Base-by-base conservation (phyloP, 345 rosid genomes). In the Melaleuca alternifolia region DNA sequence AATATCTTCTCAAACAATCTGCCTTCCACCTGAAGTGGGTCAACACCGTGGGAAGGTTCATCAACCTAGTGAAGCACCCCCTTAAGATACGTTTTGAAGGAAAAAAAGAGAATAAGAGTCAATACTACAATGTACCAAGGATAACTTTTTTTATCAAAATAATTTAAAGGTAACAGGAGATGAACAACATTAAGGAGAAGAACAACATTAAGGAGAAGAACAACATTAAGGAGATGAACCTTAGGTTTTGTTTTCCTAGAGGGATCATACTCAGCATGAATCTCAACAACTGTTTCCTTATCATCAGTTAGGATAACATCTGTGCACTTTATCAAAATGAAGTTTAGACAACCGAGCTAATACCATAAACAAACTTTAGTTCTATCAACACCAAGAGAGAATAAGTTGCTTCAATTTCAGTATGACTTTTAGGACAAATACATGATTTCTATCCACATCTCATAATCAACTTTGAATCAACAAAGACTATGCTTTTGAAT, bases 21-120 rank as follows among this genome's bases (percentile, higher is more conserved):
- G 88, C 96, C 99, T 96, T 96, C 99, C 76, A 95, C 91, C 87
- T 90, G 91, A 87, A 96, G 89, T 50, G 98, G 99, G 82, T 93
- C 87, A 84, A 88, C 89, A 85, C 97, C 98, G 1, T 92, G 88
- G 28, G 94, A 93, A 84, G 98, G 89, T 88, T 93, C 95, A 90
- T 96, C 88, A 50, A 97, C 98, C 99, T 98, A 97, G 87, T 97
- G 99, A 83, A 96, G 96, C 89, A 96, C 98, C 76, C 99, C 99
- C 99, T 96, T 56, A 62, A 53, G 54, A 54, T 76, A 10, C n/a
- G 30, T n/a, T 71, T 12, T 48, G 11, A 33, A 20, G 6, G 52
- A 18, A 71, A 84, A 28, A 6, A 59, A n/a, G 20, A 84, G 53
- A 15, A 52, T 26, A 24, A 77, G n/a, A 18, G 84, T 86, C 51